Conservation (phyloP, 1,284 basidiomycete genomes). For the Apiotrichum akiyoshidainum region DNA sequence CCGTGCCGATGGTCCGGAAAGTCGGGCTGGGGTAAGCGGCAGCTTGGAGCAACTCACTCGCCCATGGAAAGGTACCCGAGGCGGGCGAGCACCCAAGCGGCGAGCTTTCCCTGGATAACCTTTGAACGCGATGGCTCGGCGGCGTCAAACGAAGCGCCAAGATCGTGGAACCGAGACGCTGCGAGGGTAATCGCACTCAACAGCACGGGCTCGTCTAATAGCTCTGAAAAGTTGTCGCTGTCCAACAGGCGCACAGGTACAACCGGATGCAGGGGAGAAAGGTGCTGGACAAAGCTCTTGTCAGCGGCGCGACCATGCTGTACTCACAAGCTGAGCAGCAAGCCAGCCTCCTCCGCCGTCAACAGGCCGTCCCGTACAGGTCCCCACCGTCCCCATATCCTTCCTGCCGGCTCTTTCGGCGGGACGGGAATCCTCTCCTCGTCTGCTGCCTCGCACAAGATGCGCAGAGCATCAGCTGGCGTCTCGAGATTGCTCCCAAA, state of each 20-base stretch:
- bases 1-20: conserved; percentile 15
- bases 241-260: conserved; percentile 16
- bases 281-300: conserved; percentile 13
- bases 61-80: conserved; percentile 21
- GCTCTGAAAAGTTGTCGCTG: conserved; percentile 9
- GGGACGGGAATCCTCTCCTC: conserved; percentile 1
- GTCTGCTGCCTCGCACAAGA: conserved; percentile 16
- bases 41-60: conserved; percentile 2
- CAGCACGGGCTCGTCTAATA: conserved; percentile 17
- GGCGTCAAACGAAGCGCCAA: conserved; percentile 7
- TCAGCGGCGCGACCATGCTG: not conserved
- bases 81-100: conserved; percentile 13
- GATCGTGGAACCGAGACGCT: conserved; percentile 16
- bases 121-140: conserved; percentile 6
- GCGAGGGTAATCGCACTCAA: conserved; percentile 15
- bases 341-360: conserved; percentile 18
- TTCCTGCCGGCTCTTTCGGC: not conserved
- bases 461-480: conserved; percentile 22
- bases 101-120: conserved; percentile 16
- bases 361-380: conserved; percentile 23
- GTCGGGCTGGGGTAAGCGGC: conserved; percentile 4
- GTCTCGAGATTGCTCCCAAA: conserved; percentile 13
- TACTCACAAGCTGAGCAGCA: conserved; percentile 16
- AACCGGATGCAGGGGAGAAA: conserved; percentile 12
- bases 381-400: conserved; percentile 19